Conservation (phyloP, 208 protist species). For the Jaenimonas drosophilae region DNA sequence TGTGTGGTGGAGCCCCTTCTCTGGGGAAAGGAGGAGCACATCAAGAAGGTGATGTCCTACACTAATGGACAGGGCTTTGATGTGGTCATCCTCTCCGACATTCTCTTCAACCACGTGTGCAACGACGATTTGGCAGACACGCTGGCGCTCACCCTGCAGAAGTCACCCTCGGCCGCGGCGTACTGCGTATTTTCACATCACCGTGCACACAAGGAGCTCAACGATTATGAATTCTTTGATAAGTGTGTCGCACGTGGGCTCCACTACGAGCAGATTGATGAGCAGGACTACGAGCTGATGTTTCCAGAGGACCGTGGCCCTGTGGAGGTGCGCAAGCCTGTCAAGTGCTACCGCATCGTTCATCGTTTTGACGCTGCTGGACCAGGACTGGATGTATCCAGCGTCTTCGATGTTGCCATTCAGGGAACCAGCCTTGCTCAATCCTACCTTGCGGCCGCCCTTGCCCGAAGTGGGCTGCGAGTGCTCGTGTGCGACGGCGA, state of each 20-base stretch:
- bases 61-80: slow-evolving; percentile 62
- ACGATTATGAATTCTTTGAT: slow-evolving; percentile 86
- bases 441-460: slow-evolving; percentile 73
- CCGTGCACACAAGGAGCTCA: slow-evolving; percentile 69
- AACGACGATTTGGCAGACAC: slow-evolving; percentile 79
- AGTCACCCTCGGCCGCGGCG: slow-evolving; percentile 31
- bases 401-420: slow-evolving; percentile 72
- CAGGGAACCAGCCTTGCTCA: slow-evolving; percentile 84
- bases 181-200: slow-evolving; percentile 90
- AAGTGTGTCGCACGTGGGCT: slow-evolving; percentile 66
- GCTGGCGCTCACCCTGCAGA: slow-evolving; percentile 28
- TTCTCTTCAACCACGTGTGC: slow-evolving; percentile 89
- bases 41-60: slow-evolving; percentile 40
- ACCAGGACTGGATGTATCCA: slow-evolving; percentile 18
- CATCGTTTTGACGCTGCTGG: slow-evolving; percentile 47
- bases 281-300: slow-evolving; percentile 80
- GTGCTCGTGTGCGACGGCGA: slow-evolving; percentile 89
- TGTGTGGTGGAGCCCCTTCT: slow-evolving; percentile 64
- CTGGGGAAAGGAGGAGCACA: slow-evolving; percentile 76
- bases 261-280: slow-evolving; percentile 61
- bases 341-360: slow-evolving; percentile 66
- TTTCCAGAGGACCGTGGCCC: slow-evolving; percentile 81
- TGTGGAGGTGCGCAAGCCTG: slow-evolving; percentile 64
- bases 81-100: slow-evolving; percentile 82
- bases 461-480: slow-evolving; percentile 62